These are phyloP conservation scores for Rhynchosporium graminicola DNA, from an alignment of 2,329 filamentous ascomycete genomes.

Conservation along the genomic window DNA sequence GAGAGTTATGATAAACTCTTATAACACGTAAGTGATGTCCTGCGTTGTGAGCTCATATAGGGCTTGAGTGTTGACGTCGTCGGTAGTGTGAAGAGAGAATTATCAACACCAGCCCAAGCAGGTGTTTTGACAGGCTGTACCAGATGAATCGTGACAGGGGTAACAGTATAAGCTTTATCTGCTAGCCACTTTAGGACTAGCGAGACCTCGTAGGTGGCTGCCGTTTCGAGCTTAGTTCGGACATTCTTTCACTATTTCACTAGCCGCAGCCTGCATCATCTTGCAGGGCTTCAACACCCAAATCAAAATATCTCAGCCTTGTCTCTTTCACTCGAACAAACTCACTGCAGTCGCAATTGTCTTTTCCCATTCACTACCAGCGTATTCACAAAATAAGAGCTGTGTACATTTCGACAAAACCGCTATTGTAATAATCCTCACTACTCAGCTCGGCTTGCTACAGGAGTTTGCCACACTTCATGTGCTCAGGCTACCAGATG, in stretches of 20 bases:
- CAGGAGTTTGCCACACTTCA: neutral
- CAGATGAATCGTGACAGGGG: no score
- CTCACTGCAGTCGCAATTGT: neutral
- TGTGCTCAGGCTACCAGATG: neutral
- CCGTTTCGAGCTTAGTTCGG: neutral
- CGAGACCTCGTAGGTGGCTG: no score
- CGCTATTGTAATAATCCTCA: neutral
- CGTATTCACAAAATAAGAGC: neutral
- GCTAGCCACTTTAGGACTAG: neutral
- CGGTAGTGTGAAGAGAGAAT: no score
- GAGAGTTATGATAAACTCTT: no score
- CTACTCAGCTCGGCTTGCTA: neutral
- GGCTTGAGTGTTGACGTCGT: no score
- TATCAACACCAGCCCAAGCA: no score
- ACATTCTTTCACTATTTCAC: no score
- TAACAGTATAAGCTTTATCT: neutral
- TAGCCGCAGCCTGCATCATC: neutral
- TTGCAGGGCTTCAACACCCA: neutral
- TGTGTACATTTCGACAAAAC: neutral
- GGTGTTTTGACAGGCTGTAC: no score
- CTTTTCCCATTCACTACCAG: neutral
- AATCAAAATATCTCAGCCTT: neutral
- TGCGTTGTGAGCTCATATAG: no score
- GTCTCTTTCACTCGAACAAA: neutral
- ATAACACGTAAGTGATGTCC: no score